phyloP scores from a whole-genome alignment of 2,329 filamentous ascomycete genomes.

The Aspergillus unguis region DNA sequence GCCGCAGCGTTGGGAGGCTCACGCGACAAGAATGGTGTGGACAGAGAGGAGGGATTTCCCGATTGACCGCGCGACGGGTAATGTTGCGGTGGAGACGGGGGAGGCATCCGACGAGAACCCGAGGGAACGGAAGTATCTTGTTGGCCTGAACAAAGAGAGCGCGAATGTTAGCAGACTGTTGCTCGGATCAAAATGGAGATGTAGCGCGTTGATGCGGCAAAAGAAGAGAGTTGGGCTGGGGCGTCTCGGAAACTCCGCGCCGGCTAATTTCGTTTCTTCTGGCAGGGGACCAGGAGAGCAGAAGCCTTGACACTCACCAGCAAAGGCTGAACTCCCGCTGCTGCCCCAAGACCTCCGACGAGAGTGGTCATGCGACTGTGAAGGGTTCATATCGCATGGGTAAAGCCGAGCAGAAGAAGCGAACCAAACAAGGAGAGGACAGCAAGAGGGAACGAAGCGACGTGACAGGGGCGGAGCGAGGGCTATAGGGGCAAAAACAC shows the following conservation, averaged over 20 bases:
- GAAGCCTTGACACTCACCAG: slow-evolving; percentile 34
- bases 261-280: slow-evolving; percentile 9
- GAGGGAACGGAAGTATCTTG: slow-evolving; percentile 33
- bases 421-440: not conserved
- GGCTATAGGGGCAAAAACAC: slow-evolving; percentile 1
- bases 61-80: slow-evolving; percentile 43
- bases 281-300: slow-evolving; percentile 8
- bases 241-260: not conserved
- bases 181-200: not conserved
- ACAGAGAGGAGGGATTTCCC: slow-evolving; percentile 38
- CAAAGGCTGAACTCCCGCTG: slow-evolving; percentile 34
- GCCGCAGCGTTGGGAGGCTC: slow-evolving; percentile 54
- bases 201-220: not conserved
- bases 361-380: slow-evolving; percentile 31
- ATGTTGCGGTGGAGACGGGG: slow-evolving; percentile 50
- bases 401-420: slow-evolving; percentile 4
- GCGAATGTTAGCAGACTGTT: slow-evolving; percentile 12
- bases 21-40: slow-evolving; percentile 46
- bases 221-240: not conserved
- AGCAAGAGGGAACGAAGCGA: slow-evolving; percentile 6
- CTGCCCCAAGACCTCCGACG: slow-evolving; percentile 38
- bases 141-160: slow-evolving; percentile 20
- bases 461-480: slow-evolving; percentile 11
- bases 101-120: slow-evolving; percentile 47
- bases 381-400: slow-evolving; percentile 37